Conservation (phyloP, 352 stramenopile genomes). For the Pythium myriotylum region DNA sequence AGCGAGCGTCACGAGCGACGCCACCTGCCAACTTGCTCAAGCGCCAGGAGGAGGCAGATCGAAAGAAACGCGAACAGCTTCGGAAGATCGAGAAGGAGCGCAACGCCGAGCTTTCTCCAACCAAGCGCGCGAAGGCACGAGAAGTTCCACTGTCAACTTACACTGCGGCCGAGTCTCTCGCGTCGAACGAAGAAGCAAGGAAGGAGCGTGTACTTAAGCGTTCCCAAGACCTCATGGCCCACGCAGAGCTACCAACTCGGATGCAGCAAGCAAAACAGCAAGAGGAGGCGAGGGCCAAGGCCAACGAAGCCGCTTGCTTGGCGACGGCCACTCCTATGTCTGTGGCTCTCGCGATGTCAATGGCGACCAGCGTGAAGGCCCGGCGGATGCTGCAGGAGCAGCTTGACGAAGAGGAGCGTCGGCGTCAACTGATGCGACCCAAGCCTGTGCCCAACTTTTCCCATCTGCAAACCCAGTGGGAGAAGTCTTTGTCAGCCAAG, state of each 20-base stretch:
- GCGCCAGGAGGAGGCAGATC: slow-evolving; percentile 41
- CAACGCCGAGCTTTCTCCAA: slow-evolving; percentile 36
- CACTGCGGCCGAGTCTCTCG: slow-evolving; percentile 29
- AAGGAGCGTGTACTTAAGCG: slow-evolving; percentile 58
- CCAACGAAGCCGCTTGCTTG: neutral
- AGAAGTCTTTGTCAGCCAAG: slow-evolving; percentile 37
- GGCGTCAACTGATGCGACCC: slow-evolving; percentile 28
- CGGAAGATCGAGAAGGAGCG: slow-evolving; percentile 37
- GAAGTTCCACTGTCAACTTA: slow-evolving; percentile 63
- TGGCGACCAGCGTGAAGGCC: slow-evolving; percentile 48
- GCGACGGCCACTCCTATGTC: slow-evolving; percentile 2
- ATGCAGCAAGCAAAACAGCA: slow-evolving; percentile 41
- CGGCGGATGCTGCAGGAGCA: slow-evolving; percentile 50
- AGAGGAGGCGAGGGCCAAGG: slow-evolving; percentile 12
- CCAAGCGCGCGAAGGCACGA: slow-evolving; percentile 48
- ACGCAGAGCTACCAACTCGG: slow-evolving; percentile 46
- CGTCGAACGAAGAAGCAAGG: slow-evolving; percentile 36
- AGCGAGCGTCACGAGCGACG: slow-evolving; percentile 45
- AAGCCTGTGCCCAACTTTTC: slow-evolving; percentile 73
- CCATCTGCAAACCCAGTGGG: slow-evolving; percentile 57
- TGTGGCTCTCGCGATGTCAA: neutral
- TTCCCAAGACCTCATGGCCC: slow-evolving; percentile 45
- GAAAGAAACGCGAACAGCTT: slow-evolving; percentile 47
- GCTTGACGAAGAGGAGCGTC: slow-evolving; percentile 38
- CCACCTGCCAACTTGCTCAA: slow-evolving; percentile 59